Percentiles rank a stretch among this genome's conserved stretches.
phyloP scores from a whole-genome alignment of 257 asterid genomes.

The Nicotiana tomentosiformis region DNA sequence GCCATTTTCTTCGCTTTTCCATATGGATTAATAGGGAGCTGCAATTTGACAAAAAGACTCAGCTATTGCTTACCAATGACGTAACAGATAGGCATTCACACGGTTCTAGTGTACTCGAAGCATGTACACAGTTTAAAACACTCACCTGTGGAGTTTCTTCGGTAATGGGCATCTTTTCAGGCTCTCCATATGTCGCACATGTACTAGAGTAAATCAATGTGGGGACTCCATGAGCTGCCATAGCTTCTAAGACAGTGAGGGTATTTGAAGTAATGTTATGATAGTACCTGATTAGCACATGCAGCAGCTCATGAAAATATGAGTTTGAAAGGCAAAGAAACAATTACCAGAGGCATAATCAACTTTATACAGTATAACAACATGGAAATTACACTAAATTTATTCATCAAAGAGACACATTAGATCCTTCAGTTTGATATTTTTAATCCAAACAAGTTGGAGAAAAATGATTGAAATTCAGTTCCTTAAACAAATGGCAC shows the following conservation, averaged over 20 bases:
- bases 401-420: neutral
- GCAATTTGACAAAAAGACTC: conserved; percentile 18
- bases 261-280: conserved; percentile 96
- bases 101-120: neutral
- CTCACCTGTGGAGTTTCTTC: conserved; percentile 72
- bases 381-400: neutral
- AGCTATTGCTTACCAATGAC: neutral
- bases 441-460: neutral
- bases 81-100: neutral
- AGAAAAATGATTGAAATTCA: neutral
- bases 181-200: conserved; percentile 93
- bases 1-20: conserved; percentile 99
- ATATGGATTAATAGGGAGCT: conserved; percentile 90
- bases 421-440: neutral
- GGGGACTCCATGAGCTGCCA: conserved; percentile 59
- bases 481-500: neutral
- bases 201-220: conserved; percentile 86
- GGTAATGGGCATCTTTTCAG: conserved; percentile 84
- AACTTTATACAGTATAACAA: neutral
- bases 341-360: neutral
- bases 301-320: conserved; percentile 11
- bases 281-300: conserved; percentile 59
- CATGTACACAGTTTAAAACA: neutral
- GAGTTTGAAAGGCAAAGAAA: neutral
- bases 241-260: conserved; percentile 68